Evolutionary conservation across 192 early-diverging fungal genomes (phyloP), one percentile per base, ranked within the genome.

Genomic region (Podila horticola): DNA sequence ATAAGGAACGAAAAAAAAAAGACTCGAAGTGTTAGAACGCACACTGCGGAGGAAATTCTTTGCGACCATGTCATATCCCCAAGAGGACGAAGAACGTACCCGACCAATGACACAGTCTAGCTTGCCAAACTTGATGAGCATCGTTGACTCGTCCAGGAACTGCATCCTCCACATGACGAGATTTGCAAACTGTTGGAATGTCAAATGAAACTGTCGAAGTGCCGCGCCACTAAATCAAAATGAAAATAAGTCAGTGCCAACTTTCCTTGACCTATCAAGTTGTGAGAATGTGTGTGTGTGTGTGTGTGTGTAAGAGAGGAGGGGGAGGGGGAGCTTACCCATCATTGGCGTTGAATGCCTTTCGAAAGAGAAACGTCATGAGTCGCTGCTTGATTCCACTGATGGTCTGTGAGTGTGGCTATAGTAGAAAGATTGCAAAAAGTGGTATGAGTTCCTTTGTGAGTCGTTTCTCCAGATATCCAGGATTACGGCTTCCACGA

Each of bases 161-260:
- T 93, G 91, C 81, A 91, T 88, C 62, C 89, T 79, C 90, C 91
- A 94, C 84, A 94, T 91, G 8, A 86, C 83, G 36, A 94, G 79
- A 10, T 71, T 81, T 0, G 84, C 59, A 79, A 92, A 90, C 29
- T 88, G 87, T 34, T 83, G 71, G 72, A 92, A 94, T 2, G 88
- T 90, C 17, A 85, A 69, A 74, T 91, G 88, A 68, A 92, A 94
- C 69, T 94, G 91, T 68, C 84, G 64, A 11, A 89, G 71, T 45
- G 79, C 74, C n/a, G 68, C 69, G 4, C 82, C 83, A 6, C 85
- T 86, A 67, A 45, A 17, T 67, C 29, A 19, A 19, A 51, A 31
- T 31, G 45, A 22, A 52, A 26, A 26, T n/a, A 55, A 22, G n/a
- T 24, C 9, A 0, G 9, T 55, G 24, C 24, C 52, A 55, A 22